Evolutionary conservation across 257 asterid genomes (phyloP).

Genomic region (Fraxinus anomala): DNA sequence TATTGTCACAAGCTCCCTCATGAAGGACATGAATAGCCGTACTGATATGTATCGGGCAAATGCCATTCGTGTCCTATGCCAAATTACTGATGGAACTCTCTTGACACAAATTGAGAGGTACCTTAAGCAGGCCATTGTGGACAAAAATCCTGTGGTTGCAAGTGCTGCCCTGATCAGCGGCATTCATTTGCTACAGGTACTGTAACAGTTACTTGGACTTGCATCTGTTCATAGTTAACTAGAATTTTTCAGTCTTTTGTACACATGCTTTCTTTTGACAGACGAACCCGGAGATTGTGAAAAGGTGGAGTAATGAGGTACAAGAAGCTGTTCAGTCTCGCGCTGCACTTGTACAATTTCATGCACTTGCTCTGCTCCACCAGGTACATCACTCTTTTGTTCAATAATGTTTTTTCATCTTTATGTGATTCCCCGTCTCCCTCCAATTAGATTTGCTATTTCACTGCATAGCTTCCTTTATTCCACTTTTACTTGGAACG

Average conservation of each 20-base stretch:
- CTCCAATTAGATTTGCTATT: not conserved
- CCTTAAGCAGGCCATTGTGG: slow-evolving; percentile 94
- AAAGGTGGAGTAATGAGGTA: slow-evolving; percentile 97
- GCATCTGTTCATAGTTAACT: slow-evolving; percentile 17
- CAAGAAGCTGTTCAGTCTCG: slow-evolving; percentile 96
- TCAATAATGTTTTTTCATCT: not conserved
- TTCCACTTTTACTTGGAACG: not conserved
- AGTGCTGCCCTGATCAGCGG: slow-evolving; percentile 98
- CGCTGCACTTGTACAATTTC: slow-evolving; percentile 93
- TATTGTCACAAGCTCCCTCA: slow-evolving; percentile 94
- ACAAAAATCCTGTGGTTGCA: slow-evolving; percentile 90
- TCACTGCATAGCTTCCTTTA: not conserved
- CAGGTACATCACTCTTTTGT: slow-evolving; percentile 51
- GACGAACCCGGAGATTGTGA: slow-evolving; percentile 90
- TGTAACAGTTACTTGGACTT: slow-evolving; percentile 1
- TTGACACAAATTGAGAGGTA: slow-evolving; percentile 91
- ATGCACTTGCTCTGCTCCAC: slow-evolving; percentile 87
- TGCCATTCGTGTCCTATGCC: slow-evolving; percentile 92
- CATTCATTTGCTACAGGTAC: slow-evolving; percentile 87
- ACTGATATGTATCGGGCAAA: slow-evolving; percentile 97
- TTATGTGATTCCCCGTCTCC: slow-evolving; percentile 7
- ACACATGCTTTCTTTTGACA: slow-evolving; percentile 32
- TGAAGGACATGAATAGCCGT: slow-evolving; percentile 97
- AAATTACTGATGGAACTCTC: slow-evolving; percentile 86
- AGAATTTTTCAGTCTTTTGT: slow-evolving; percentile 21